Evolutionary conservation across 75 land plant species (phyloP), one percentile per base, ranked within the genome.

Genomic region (Cryptomeria japonica): DNA sequence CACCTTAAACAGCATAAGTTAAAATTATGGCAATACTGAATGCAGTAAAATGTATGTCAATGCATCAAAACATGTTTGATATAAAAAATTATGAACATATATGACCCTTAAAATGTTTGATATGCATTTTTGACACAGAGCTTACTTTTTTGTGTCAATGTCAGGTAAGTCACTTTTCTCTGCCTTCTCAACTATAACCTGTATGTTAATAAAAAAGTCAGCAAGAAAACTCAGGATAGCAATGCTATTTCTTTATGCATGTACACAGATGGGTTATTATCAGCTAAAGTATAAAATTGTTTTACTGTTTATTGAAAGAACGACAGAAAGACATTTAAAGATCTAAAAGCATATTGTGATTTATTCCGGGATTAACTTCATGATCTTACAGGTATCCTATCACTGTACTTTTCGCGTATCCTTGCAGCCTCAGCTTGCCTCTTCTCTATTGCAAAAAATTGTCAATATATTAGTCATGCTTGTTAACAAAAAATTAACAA

Each of bases 321-420:
- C 49, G 36, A n/a, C 41, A n/a, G 16, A 86, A 47, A 37, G 42
- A 56, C 68, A 77, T 34, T 4, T 28, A 88, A 44, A 55, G 80
- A 11, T 11, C 85, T 36, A 58, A 70, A 38, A 44, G 1, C 9
- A 39, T 38, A 19, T 22, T 10, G 41, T 80, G 83, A 38, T 1
- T 39, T 80, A 41, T 38, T 36, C 83, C 22, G 25, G 46, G 22
- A 80, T 37, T 80, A 82, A 41, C n/a, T 38, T 82, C 84, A 82
- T 38, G 44, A 47, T 79, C 90, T 87, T 86, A 93, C 94, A 25
- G 94, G 94, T 19, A 93, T 87, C 87, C 93, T 90, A 73, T 93
- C 94, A 41, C 89, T 91, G 85, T 91, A 91, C 83, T 93, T 93
- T 51, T 93, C 93, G 41, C 87, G 88, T 77, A 93, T 93, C 55